phyloP scores from a whole-genome alignment of 345 rosid genomes.

The Salix caprea region DNA sequence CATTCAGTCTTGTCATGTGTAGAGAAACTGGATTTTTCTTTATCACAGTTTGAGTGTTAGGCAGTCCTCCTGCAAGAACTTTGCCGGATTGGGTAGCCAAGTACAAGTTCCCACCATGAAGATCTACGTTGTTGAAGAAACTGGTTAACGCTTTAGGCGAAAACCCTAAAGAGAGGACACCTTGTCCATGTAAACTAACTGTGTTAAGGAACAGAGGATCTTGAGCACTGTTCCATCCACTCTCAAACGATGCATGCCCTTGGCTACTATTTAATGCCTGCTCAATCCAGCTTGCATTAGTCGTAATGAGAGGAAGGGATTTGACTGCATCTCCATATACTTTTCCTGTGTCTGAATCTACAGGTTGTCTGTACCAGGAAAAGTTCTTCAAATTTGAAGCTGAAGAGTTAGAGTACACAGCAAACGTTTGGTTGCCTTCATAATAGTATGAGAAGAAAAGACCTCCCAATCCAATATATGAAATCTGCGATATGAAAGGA shows the following conservation, averaged over 20 bases:
- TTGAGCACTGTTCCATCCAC: constrained; percentile 23
- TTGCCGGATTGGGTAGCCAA: constrained; percentile 37
- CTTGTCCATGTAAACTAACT: constrained; percentile 19
- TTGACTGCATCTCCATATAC: constrained; percentile 27
- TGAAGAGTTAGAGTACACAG: constrained; percentile 32
- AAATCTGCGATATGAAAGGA: constrained; percentile 38
- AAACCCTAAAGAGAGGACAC: constrained; percentile 38
- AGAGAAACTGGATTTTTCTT: not conserved
- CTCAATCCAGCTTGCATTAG: constrained; percentile 33
- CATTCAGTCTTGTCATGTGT: not conserved
- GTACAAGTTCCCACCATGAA: constrained; percentile 36
- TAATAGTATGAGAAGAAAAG: constrained; percentile 29
- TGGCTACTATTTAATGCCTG: constrained; percentile 24
- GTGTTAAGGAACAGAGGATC: constrained; percentile 31
- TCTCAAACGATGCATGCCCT: constrained; percentile 33
- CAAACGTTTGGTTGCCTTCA: constrained; percentile 25
- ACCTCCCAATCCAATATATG: constrained; percentile 43
- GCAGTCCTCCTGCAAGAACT: constrained; percentile 11
- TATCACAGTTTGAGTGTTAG: constrained; percentile 4
- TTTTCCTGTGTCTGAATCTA: constrained; percentile 30
- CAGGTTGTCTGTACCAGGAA: constrained; percentile 41
- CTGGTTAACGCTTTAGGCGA: constrained; percentile 17
- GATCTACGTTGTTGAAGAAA: constrained; percentile 19
- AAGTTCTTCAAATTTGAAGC: not conserved
- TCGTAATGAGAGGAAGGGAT: not conserved